These are phyloP conservation scores for Xylaria sp. DNA, from an alignment of 2,329 filamentous ascomycete genomes.

Conservation along the genomic window DNA sequence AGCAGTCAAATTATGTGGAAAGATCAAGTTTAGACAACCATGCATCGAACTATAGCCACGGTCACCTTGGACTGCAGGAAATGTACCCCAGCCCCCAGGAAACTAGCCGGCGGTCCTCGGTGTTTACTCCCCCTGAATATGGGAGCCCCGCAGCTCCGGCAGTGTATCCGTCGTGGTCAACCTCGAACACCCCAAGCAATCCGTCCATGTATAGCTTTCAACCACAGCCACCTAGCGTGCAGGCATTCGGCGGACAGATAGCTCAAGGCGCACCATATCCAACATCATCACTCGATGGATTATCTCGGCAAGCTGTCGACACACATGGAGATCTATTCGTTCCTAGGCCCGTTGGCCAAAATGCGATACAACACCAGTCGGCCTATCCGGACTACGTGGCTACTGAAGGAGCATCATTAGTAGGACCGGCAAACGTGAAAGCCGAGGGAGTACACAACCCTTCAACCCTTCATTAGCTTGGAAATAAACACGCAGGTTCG, in stretches of 20 bases:
- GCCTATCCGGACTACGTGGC: conserved; percentile 38
- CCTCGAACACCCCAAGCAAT: conserved; percentile 55
- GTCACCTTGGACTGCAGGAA: conserved; percentile 56
- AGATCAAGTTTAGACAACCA: conserved; percentile 40
- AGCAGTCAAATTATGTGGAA: conserved; percentile 50
- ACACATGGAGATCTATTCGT: conserved; percentile 46
- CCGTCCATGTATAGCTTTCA: conserved; percentile 60
- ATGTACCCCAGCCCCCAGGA: conserved; percentile 60
- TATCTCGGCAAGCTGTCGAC: conserved; percentile 47
- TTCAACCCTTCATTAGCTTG: conserved; percentile 6
- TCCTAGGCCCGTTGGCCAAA: conserved; percentile 37
- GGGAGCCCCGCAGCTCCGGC: conserved; percentile 52
- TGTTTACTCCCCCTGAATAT: conserved; percentile 61
- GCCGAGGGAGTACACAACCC: conserved; percentile 23
- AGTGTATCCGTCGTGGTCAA: conserved; percentile 61
- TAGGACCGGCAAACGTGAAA: conserved; percentile 30
- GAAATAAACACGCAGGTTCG: neutral
- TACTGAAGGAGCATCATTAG: conserved; percentile 31
- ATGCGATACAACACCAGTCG: conserved; percentile 34
- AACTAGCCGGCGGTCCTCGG: conserved; percentile 58
- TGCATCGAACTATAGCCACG: conserved; percentile 42
- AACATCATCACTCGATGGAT: conserved; percentile 45
- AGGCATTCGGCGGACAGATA: conserved; percentile 48
- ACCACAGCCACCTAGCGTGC: conserved; percentile 51
- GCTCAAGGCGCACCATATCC: conserved; percentile 20